A percentile compares a stretch with the other conserved stretches of the same genome.
Conservation (phyloP, 2,329 filamentous ascomycete genomes). For the Colletotrichum sp. region DNA sequence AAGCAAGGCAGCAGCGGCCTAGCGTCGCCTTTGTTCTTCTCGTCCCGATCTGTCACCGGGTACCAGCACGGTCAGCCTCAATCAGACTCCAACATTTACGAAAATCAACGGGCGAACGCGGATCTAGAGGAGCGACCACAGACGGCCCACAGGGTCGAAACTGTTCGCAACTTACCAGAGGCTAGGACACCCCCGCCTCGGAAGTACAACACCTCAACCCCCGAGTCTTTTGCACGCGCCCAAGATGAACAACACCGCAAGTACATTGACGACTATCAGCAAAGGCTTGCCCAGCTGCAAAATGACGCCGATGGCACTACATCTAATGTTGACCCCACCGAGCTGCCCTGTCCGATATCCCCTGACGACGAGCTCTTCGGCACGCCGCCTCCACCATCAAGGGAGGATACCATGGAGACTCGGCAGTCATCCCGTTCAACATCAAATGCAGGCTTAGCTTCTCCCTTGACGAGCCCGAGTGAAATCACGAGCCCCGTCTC, state of each 20-base stretch:
- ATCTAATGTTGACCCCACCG: slow-evolving; percentile 27
- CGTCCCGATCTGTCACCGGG: slow-evolving; percentile 38
- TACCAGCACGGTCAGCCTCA: slow-evolving; percentile 49
- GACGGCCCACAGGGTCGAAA: slow-evolving; percentile 50
- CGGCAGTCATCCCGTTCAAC: slow-evolving; percentile 56
- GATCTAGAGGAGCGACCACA: slow-evolving; percentile 50
- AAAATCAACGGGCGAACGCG: slow-evolving; percentile 35
- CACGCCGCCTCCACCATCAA: slow-evolving; percentile 33
- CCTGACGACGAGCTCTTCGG: slow-evolving; percentile 45
- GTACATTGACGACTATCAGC: slow-evolving; percentile 36
- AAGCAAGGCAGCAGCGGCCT: slow-evolving; percentile 30
- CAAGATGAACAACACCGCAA: slow-evolving; percentile 36
- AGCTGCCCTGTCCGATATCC: slow-evolving; percentile 48
- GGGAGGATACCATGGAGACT: slow-evolving; percentile 47
- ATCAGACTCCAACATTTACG: slow-evolving; percentile 49
- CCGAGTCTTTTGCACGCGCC: slow-evolving; percentile 43
- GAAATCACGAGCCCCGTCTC: slow-evolving; percentile 56
- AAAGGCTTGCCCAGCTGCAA: slow-evolving; percentile 30
- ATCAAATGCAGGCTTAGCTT: slow-evolving; percentile 52
- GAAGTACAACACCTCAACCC: slow-evolving; percentile 40
- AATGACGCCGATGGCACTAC: slow-evolving; percentile 16
- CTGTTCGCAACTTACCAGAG: slow-evolving; percentile 34
- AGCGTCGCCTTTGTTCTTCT: slow-evolving; percentile 43
- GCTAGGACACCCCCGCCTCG: slow-evolving; percentile 38
- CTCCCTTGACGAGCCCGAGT: slow-evolving; percentile 60